Base-by-base conservation (phyloP, 805 yeast species). In the Zygosaccharomyces siamensis region DNA sequence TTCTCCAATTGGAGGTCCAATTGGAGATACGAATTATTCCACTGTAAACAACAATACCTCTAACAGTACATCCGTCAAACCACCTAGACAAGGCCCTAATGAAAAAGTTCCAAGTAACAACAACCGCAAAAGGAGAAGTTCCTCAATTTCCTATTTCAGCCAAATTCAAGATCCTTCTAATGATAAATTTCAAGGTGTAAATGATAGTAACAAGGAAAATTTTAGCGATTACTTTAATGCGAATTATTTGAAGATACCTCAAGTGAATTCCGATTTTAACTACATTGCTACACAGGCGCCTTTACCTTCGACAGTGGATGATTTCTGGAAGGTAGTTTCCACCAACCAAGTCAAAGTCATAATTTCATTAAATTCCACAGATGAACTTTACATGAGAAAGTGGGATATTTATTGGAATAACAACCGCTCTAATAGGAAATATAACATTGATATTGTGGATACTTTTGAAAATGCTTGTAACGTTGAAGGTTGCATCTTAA, bases 251-350 rank as follows among this genome's bases (percentile, higher is more conserved):
- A 59, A 53, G 27, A 58, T 69, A 49, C 72, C 56, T 60, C 74
- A 60, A 57, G 72, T 65, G 57, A 73, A 60, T 60, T 71, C 54
- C 3, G 60, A 62, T 48, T 68, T 56, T 62, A 61, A 73, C 33
- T 86, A 84, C 60, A 86, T 90, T 53, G 97, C 96, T 0, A 79
- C 95, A 1, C 97, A 92, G 63, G 99, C 97, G 1, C 99, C 99
- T 2, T 64, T 86, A 38, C 73, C 73, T 2, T 75, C 78, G 18
- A 92, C 98, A 0, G 75, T 84, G 38, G 86, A 84, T 30, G 97
- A 92, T 64, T 92, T 93, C 61, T 92, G 97, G 96, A 84, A 81
- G 55, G 86, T 89, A 63, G 78, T 87, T 0, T 72, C 80, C 50
- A 78, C 83, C 32, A 79, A 86, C 57, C 66, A 74, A 3, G 76